Evolutionary conservation across 768 basidiomycete genomes (phyloP).

Genomic region (Lactarius akahatsu): DNA sequence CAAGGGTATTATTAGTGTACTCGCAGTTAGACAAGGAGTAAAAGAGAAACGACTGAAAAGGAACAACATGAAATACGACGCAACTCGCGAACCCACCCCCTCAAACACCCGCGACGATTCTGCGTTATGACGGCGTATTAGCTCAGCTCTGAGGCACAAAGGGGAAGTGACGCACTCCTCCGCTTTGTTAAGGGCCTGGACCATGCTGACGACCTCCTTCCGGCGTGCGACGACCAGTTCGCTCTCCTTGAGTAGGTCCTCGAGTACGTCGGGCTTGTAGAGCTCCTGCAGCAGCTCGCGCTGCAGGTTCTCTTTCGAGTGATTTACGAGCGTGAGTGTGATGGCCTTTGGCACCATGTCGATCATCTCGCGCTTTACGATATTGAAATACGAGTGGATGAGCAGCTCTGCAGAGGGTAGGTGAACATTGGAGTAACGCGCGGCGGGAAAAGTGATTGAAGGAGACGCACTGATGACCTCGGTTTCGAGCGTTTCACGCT

Average conservation of each 20-base stretch:
- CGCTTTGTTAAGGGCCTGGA: constrained; percentile 92
- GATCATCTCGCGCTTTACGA: constrained; percentile 99
- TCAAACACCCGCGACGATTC: constrained; percentile 65
- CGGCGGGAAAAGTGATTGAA: background rate
- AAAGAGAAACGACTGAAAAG: constrained; percentile 7
- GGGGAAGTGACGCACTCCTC: constrained; percentile 69
- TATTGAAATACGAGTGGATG: constrained; percentile 96
- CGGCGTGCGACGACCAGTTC: constrained; percentile 86
- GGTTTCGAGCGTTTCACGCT: constrained; percentile 96
- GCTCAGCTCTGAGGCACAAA: constrained; percentile 11
- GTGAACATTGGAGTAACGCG: constrained; percentile 1
- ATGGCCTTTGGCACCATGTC: constrained; percentile 99
- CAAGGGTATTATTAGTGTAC: constrained; percentile 31
- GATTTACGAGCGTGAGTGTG: constrained; percentile 84
- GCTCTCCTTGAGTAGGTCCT: constrained; percentile 93
- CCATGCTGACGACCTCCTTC: constrained; percentile 93
- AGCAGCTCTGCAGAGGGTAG: constrained; percentile 65
- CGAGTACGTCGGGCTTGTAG: constrained; percentile 95
- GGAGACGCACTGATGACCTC: constrained; percentile 94
- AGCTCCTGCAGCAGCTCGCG: constrained; percentile 91
- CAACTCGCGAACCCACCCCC: background rate
- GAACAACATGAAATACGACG: constrained; percentile 5
- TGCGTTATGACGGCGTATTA: constrained; percentile 32
- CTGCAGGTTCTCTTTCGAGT: constrained; percentile 93
- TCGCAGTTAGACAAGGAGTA: constrained; percentile 23